Evolutionary conservation across 305 asterid genomes (phyloP), one percentile per base, ranked within the genome.

Genomic region (Petunia hybrid): DNA sequence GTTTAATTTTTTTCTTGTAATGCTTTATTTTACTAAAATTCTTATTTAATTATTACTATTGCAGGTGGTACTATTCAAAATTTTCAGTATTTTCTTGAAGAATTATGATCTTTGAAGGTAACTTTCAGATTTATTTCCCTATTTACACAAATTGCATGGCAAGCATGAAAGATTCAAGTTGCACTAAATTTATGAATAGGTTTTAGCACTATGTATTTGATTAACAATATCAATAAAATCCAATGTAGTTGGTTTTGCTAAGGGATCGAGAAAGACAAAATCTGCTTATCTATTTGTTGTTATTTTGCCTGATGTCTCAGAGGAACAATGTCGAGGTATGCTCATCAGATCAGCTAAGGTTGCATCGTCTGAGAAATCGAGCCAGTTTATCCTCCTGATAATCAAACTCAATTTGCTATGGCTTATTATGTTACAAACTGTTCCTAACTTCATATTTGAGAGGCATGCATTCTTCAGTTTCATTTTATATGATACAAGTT

Each of bases 351-450:
- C 9, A 65, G 8, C 55, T 76, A 79, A 59, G 82, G 82, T 0
- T 79, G 82, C 1, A 51, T 65, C 4, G 76, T 79, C 16, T 76
- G 82, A n/a, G 82, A 79, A 41, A 65, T 79, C 22, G 66, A 65
- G 41, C 82, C 82, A 35, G 76, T 79, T 65, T 65, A 79, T 69
- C 82, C 82, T 56, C 82, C 82, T 2, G 43, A 79, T 2, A 79
- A 79, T 5, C 77, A 65, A 35, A 79, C 82, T 8, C 76, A 79
- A 36, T 79, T 64, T 38, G 82, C 82, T 38, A 79, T 79, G 76
- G 82, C 82, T 36, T 79, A 79, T 36, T 79, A 79, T 14, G 82
- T 79, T 51, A 79, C 65, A 53, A 79, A 65, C 76, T 79, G 65
- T 8, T 79, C 82, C 56, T 64, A 79, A 31, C 82, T 79, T 35